phyloP scores from a whole-genome alignment of 129 eudicot species.

The Heracleum sosnowskyi region DNA sequence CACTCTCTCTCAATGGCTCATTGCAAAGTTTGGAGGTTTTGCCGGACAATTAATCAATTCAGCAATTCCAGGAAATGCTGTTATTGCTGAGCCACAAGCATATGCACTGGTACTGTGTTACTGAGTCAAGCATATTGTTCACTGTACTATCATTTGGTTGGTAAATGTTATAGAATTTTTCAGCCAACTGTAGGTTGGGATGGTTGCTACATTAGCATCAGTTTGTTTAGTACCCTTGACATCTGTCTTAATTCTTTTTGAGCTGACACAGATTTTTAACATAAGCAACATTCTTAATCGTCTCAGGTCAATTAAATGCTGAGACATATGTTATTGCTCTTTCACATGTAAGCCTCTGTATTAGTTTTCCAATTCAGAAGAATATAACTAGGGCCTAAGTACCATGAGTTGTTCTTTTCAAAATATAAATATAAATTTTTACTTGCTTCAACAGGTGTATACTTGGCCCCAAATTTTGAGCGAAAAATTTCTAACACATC shows the following conservation, averaged over 20 bases:
- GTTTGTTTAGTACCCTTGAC: conserved; percentile 97
- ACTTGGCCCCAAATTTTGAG: conserved; percentile 98
- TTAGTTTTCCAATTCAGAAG: too few species aligned
- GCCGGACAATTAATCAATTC: conserved; percentile 81
- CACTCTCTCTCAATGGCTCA: too few species aligned
- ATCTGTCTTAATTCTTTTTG: conserved; percentile 89
- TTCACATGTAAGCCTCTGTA: too few species aligned
- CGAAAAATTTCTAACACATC: conserved; percentile 98
- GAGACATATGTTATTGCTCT: too few species aligned
- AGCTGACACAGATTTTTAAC: too few species aligned
- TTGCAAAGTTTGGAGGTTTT: conserved; percentile 87
- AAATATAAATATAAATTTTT: neutral
- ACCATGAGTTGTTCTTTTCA: neutral
- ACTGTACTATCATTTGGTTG: neutral
- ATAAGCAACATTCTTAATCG: too few species aligned
- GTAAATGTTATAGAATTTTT: neutral
- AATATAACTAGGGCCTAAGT: too few species aligned
- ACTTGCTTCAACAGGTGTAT: conserved; percentile 58
- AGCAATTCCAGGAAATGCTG: conserved; percentile 90
- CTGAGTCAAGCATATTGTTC: neutral
- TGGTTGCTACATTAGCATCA: conserved; percentile 99
- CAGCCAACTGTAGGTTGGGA: conserved; percentile 70
- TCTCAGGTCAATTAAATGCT: too few species aligned
- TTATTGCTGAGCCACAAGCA: conserved; percentile 99
- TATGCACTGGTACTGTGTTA: conserved; percentile 68